These are phyloP conservation scores for Blastocystis sp. DNA, from an alignment of 352 stramenopile genomes.

Conservation along the genomic window DNA sequence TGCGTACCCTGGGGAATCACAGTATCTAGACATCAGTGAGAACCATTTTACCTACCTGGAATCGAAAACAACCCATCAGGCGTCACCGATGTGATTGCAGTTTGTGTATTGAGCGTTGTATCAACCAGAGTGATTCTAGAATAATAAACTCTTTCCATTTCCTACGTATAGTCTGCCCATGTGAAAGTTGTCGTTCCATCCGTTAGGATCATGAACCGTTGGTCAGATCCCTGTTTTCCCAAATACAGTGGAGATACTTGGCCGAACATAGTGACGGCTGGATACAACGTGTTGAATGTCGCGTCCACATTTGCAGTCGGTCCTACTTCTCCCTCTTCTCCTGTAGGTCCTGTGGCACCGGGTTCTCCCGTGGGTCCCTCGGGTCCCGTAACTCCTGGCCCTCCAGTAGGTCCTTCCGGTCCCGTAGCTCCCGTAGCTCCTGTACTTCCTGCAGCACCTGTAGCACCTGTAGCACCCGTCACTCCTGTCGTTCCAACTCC, in stretches of 20 bases:
- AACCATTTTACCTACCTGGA: background rate
- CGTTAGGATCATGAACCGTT: background rate
- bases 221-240: background rate
- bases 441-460: background rate
- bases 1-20: background rate
- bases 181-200: background rate
- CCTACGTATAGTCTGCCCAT: background rate
- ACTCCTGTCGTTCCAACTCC: background rate
- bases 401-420: slow-evolving; percentile 32
- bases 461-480: background rate
- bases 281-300: background rate
- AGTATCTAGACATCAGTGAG: background rate
- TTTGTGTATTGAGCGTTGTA: background rate
- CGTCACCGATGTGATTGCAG: background rate
- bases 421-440: background rate
- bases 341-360: slow-evolving; percentile 42
- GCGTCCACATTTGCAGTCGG: background rate
- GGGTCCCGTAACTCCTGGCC: background rate
- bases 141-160: background rate
- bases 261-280: background rate
- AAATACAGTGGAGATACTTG: background rate
- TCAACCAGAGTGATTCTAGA: background rate
- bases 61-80: background rate
- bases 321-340: slow-evolving; percentile 1
- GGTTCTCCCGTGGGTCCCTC: slow-evolving; percentile 26